Base-by-base conservation (phyloP, 192 early-diverging fungal genomes). In the Ambispora gerdemannii region DNA sequence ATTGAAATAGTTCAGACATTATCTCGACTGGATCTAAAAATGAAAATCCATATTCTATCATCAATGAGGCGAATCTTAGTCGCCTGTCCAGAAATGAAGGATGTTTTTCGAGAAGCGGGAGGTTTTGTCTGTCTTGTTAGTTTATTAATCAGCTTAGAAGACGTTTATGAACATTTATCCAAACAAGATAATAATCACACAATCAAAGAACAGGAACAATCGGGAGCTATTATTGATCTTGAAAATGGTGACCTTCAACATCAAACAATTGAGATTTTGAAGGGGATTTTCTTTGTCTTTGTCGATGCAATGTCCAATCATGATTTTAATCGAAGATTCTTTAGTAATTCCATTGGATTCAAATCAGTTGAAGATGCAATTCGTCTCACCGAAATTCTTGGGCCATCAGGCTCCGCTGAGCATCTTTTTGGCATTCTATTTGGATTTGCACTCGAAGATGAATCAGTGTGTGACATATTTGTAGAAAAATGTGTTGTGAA, bases 71-170 rank as follows among this genome's bases (percentile, higher is more conserved):
- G 81, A 3, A 77, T 84, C 2, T 77, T 88, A 35, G 32, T 65
- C 22, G 74, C 80, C 7, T 84, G 81, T 51, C 71, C 80, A 0
- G 75, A 76, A 22, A 80, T 84, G 38, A 74, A 78, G 34, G 81
- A 84, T 53, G 83, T 83, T 24, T 89, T 89, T 49, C 78, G 87
- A 33, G 74, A 76, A 36, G 76, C 74, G 33, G 86, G 87, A 4
- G 88, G 88, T 25, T 89, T 84, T 59, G 76, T 87, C 19, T 82
- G 81, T 19, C 72, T 89, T 17, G 78, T 87, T 2, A 88, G 86
- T 2, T 77, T 84, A 13, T 62, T 88, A 2, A 80, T 88, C 20
- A 69, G 86, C 8, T 66, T 88, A 3, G 83, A 85, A 66, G 76
- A 77, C 56, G 79, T 78, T 1, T 84, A 86, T 72, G 47, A 67